Conservation (phyloP, 768 basidiomycete species). For the Serpula lacrymans region DNA sequence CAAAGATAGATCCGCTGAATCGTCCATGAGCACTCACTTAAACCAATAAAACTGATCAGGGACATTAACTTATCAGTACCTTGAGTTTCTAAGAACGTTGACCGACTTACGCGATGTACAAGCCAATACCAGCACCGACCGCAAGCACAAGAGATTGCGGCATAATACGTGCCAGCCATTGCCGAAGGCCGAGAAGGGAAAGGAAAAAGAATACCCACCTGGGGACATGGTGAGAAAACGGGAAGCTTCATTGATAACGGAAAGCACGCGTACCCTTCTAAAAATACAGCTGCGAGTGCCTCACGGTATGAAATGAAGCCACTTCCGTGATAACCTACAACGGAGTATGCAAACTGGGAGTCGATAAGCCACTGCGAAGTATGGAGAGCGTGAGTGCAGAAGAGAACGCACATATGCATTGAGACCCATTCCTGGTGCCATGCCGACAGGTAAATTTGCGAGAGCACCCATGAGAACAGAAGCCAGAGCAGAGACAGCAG, state of each 20-base stretch:
- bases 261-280: constrained; percentile 66
- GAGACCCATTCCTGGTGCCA: constrained; percentile 83
- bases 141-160: constrained; percentile 83
- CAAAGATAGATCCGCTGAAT: neutral
- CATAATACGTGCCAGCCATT: constrained; percentile 88
- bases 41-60: constrained; percentile 61
- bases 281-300: constrained; percentile 80
- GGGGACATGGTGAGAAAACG: neutral
- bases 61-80: constrained; percentile 12
- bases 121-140: constrained; percentile 82
- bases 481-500: constrained; percentile 69
- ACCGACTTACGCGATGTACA: constrained; percentile 74
- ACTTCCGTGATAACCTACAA: constrained; percentile 81
- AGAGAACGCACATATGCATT: constrained; percentile 66
- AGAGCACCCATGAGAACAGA: constrained; percentile 81
- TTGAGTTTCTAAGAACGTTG: neutral
- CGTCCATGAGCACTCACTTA: constrained; percentile 43
- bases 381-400: neutral
- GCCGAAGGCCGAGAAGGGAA: constrained; percentile 78
- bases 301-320: constrained; percentile 69
- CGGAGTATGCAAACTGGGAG: constrained; percentile 76
- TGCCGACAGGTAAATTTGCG: constrained; percentile 86
- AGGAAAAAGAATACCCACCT: constrained; percentile 83
- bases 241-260: constrained; percentile 1
- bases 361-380: neutral